A percentile compares a stretch with the other conserved stretches of the same genome.
These are phyloP conservation scores for Apiosordaria backusii DNA, from an alignment of 495 filamentous ascomycete species.

Conservation along the genomic window DNA sequence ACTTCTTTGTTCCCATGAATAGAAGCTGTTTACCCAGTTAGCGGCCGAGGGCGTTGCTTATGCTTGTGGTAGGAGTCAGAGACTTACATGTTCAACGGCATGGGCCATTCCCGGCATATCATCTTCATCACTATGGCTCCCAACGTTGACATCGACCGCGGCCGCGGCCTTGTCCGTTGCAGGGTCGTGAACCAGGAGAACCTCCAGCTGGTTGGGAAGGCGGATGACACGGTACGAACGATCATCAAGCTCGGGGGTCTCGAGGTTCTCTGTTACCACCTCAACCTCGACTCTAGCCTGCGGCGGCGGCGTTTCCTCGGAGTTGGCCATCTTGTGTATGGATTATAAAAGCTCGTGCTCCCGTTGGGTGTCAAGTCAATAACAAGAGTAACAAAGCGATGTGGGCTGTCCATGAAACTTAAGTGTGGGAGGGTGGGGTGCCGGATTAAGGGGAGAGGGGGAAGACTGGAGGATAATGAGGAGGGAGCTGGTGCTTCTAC, in stretches of 20 bases:
- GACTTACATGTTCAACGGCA: slow-evolving; percentile 67
- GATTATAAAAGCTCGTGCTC: slow-evolving; percentile 1
- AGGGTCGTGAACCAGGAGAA: slow-evolving; percentile 86
- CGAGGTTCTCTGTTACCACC: slow-evolving; percentile 72
- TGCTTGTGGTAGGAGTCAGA: neutral
- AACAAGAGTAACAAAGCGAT: no score
- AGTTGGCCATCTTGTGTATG: slow-evolving; percentile 22
- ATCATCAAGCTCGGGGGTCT: slow-evolving; percentile 85
- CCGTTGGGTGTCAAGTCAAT: neutral
- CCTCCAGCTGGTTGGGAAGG: slow-evolving; percentile 88
- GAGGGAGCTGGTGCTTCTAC: no score
- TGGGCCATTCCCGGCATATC: slow-evolving; percentile 94
- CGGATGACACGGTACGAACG: slow-evolving; percentile 83
- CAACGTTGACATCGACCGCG: slow-evolving; percentile 91
- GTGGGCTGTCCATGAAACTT: no score
- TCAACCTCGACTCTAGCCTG: slow-evolving; percentile 48
- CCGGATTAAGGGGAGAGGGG: no score
- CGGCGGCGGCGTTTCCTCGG: slow-evolving; percentile 25
- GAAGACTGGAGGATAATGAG: no score
- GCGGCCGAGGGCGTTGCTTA: neutral
- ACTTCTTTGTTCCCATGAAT: slow-evolving; percentile 99
- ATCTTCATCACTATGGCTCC: slow-evolving; percentile 86
- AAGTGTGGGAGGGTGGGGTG: no score
- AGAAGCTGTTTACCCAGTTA: slow-evolving; percentile 59
- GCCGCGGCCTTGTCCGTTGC: slow-evolving; percentile 97